These are phyloP conservation scores for Kodamaea jinghongensis DNA, from an alignment of 805 yeast genomes.

Conservation along the genomic window DNA sequence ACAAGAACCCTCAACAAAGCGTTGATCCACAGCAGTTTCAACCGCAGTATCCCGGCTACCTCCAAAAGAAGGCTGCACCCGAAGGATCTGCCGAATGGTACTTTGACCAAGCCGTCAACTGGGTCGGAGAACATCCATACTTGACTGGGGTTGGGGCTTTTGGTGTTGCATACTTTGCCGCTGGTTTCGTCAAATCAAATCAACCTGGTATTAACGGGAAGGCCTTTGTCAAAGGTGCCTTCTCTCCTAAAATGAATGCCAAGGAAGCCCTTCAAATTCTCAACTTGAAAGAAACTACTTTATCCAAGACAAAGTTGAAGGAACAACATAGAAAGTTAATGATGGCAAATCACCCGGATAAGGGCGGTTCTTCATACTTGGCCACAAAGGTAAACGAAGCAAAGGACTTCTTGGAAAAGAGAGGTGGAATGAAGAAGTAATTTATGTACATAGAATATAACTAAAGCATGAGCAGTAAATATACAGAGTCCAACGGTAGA, in stretches of 20 bases:
- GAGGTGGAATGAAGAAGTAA: conserved; percentile 49
- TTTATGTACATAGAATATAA: background rate
- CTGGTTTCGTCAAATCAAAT: conserved; percentile 63
- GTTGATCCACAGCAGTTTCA: conserved; percentile 19
- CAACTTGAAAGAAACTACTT: conserved; percentile 64
- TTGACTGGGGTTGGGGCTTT: conserved; percentile 68
- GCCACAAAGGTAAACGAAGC: conserved; percentile 95
- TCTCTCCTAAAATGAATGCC: conserved; percentile 86
- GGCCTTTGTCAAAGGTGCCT: conserved; percentile 81
- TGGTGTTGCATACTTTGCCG: conserved; percentile 58
- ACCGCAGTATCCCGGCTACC: conserved; percentile 37
- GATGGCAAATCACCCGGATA: conserved; percentile 91
- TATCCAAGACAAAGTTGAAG: conserved; percentile 63
- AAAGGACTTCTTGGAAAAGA: conserved; percentile 72
- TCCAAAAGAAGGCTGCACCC: conserved; percentile 39
- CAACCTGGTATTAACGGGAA: conserved; percentile 68
- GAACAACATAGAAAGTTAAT: conserved; percentile 80
- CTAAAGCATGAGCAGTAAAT: background rate
- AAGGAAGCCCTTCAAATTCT: conserved; percentile 86
- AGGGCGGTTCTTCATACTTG: conserved; percentile 85
- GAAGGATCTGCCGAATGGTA: conserved; percentile 57
- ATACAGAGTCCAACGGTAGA: background rate
- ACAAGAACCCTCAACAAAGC: conserved; percentile 25
- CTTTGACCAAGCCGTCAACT: conserved; percentile 56
- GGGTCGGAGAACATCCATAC: conserved; percentile 76